Evolutionary conservation across 1,139 yeast species (phyloP).

Genomic region (Suhomyces wounanorum): DNA sequence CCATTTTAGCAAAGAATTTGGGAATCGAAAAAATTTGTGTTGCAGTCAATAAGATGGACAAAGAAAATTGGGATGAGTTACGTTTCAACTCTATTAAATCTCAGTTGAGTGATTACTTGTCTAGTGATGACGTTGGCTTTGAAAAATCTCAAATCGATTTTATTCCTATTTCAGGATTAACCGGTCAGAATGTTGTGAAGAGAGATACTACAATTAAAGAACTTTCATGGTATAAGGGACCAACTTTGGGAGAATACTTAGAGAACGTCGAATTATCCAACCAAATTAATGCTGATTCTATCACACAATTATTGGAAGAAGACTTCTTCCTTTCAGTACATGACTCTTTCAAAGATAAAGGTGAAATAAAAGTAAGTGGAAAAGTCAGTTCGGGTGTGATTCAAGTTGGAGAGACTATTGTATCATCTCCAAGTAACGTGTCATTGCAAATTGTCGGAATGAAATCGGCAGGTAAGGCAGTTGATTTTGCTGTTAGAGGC

Average conservation of each 20-base stretch:
- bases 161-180: constrained; percentile 84
- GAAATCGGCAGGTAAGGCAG: constrained; percentile 26
- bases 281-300: constrained; percentile 9
- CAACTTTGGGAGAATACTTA: constrained; percentile 61
- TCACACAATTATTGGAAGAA: constrained; percentile 28
- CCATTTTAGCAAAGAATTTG: constrained; percentile 75
- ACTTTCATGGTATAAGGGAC: constrained; percentile 65
- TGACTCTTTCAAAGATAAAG: constrained; percentile 38
- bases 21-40: constrained; percentile 79
- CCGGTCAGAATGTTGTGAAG: constrained; percentile 77
- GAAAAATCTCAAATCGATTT: constrained; percentile 51
- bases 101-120: constrained; percentile 61
- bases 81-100: constrained; percentile 64
- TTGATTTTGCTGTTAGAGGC: constrained; percentile 61
- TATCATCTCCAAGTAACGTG: constrained; percentile 56
- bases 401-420: constrained; percentile 73
- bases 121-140: constrained; percentile 61
- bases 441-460: constrained; percentile 36
- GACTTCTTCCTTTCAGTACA: constrained; percentile 53
- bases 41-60: constrained; percentile 88
- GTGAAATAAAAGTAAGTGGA: constrained; percentile 59
- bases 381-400: constrained; percentile 74
- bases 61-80: constrained; percentile 64
- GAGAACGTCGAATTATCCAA: constrained; percentile 34
- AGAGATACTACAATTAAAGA: constrained; percentile 31